Conservation (phyloP, 306 rosid genomes). For the Acmispon strigosus region DNA sequence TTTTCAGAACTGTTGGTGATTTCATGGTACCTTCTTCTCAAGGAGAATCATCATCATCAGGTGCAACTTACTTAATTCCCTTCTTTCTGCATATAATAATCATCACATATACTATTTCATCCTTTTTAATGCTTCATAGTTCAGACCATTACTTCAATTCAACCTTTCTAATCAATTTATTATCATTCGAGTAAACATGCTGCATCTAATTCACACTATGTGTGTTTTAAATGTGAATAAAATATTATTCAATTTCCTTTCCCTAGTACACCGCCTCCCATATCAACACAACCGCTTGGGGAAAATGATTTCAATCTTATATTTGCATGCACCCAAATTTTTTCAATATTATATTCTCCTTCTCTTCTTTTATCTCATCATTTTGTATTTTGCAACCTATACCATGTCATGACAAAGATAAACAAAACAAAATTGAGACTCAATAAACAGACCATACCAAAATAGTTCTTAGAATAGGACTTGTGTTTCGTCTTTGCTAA, state of each 20-base stretch:
- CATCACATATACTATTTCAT: background rate
- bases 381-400: too few relatives aligned
- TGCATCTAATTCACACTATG: background rate
- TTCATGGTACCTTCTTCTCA: slow-evolving; percentile 25
- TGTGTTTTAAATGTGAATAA: too few relatives aligned
- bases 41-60: slow-evolving; percentile 37
- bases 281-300: background rate
- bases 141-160: background rate
- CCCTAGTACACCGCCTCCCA: background rate
- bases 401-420: too few relatives aligned
- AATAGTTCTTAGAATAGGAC: too few relatives aligned
- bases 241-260: background rate
- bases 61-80: slow-evolving; percentile 43
- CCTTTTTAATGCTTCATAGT: background rate
- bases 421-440: background rate
- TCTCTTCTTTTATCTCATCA: too few relatives aligned
- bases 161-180: background rate
- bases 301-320: too few relatives aligned
- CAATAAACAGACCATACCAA: too few relatives aligned
- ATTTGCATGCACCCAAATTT: slow-evolving; percentile 16
- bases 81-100: too few relatives aligned
- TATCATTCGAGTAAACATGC: background rate
- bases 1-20: slow-evolving; percentile 25
- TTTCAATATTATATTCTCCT: background rate
- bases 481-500: too few relatives aligned